Evolutionary conservation across 2,329 filamentous ascomycete species (phyloP), one percentile per base, ranked within the genome.

Genomic region (Colletotrichum spinosum): DNA sequence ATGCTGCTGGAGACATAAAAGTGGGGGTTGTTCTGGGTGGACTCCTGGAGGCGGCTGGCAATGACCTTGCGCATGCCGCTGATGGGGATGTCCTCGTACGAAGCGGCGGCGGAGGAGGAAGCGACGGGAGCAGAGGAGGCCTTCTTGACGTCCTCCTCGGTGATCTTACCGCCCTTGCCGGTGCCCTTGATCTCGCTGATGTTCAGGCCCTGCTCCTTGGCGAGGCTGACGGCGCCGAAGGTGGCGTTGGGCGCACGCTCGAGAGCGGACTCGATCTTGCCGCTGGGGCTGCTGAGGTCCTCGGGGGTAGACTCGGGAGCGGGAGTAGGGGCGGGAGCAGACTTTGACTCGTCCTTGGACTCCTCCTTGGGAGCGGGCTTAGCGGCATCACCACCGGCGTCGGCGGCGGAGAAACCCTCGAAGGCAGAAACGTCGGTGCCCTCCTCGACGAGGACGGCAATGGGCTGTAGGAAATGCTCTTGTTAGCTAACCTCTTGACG

Each of bases 41-140:
- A 98, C 83, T 69, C 87, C 75, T 90, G 90, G 66, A 99, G 92
- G 72, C 96, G 93, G 80, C 83, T 89, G 79, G 96, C 96, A 79
- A 99, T 99, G 71, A 92, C 94, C 89, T 97, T 98, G 85, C 96
- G 94, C 96, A 99, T 99, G 78, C 92, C 91, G 75, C 86, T 91
- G 72, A 94, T 88, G 69, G 94, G 92, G 68, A 88, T 88, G 77
- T 99, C 96, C 81, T 94, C 90, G 81, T 92, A 98, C 65, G 86
- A 81, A 67, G 93, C 86, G 51, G 84, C 88, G 65, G 87, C 81
- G 55, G 87, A 81, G 48, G 81, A 78, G 33, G 82, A 78, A 53
- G 85, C 80, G 57, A 83, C 81, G 37, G 81, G 79, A 49, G 85
- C 79, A 68, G 83, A 78, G 69, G 91, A 85, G 76, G 87, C 91